These are phyloP conservation scores for Myxozyma vanderwaltii DNA, from an alignment of 805 yeast genomes.

Conservation along the genomic window DNA sequence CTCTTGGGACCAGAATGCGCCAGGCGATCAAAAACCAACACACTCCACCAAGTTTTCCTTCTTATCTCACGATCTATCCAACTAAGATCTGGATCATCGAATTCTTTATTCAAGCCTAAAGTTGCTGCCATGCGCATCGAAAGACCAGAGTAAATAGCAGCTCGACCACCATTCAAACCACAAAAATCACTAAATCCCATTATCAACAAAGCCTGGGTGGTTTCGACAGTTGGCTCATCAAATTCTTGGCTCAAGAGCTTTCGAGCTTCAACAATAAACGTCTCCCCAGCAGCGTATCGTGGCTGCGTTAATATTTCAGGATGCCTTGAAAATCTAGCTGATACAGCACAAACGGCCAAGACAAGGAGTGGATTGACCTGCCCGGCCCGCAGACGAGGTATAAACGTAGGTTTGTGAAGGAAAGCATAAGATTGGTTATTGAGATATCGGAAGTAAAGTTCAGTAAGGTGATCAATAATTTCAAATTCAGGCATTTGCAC, in stretches of 20 bases:
- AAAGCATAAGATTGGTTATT: conserved; percentile 44
- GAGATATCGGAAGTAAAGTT: conserved; percentile 41
- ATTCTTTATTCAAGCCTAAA: conserved; percentile 40
- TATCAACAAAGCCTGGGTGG: conserved; percentile 42
- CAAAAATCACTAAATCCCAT: conserved; percentile 44
- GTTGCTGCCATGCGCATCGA: conserved; percentile 44
- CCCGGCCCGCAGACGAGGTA: conserved; percentile 38
- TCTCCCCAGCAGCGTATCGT: conserved; percentile 36
- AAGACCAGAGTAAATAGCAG: conserved; percentile 44
- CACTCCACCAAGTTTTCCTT: conserved; percentile 44
- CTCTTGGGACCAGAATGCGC: conserved; percentile 43
- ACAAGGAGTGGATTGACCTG: conserved; percentile 39
- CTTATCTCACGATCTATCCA: conserved; percentile 43
- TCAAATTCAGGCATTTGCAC: conserved; percentile 37
- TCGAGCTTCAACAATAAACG: conserved; percentile 36
- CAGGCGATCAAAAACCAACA: conserved; percentile 42
- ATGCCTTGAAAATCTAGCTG: conserved; percentile 44
- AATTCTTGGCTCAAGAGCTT: conserved; percentile 37
- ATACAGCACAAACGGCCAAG: conserved; percentile 42
- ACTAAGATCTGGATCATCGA: conserved; percentile 36
- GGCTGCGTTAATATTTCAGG: conserved; percentile 38
- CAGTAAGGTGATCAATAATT: conserved; percentile 41
- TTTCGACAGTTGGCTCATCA: conserved; percentile 42
- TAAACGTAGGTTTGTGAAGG: conserved; percentile 41
- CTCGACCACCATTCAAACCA: conserved; percentile 40